Conservation (phyloP, 2,329 filamentous ascomycete genomes). For the Phymatotrichopsis omnivora region DNA sequence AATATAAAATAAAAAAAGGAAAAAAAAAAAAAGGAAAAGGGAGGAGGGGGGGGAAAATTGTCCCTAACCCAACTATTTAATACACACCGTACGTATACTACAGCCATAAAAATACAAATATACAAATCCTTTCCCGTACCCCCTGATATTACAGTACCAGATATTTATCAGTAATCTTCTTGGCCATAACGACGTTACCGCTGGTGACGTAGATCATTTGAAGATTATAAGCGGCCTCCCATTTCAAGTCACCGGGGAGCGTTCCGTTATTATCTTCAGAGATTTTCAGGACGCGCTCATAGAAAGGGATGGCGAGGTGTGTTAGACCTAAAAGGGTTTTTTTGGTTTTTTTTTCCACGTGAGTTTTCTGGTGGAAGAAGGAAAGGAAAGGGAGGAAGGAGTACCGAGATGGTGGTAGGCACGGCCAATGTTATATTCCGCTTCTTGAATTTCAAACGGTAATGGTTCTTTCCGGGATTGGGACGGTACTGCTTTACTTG, state of each 20-base stretch:
- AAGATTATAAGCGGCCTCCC: conserved; percentile 65
- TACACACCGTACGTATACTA: too few species aligned
- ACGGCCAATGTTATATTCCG: conserved; percentile 69
- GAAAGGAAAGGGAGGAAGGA: background rate
- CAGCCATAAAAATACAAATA: too few species aligned
- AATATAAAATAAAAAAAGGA: too few species aligned
- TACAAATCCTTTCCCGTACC: too few species aligned
- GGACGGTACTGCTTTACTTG: too few species aligned
- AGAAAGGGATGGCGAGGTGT: conserved; percentile 63
- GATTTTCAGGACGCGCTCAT: conserved; percentile 49
- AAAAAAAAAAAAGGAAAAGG: too few species aligned
- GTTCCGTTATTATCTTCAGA: conserved; percentile 37
- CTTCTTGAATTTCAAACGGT: conserved; percentile 62
- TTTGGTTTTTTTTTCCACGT: too few species aligned
- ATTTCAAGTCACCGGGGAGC: conserved; percentile 44
- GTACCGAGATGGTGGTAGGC: conserved; percentile 60
- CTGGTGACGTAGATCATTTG: conserved; percentile 55
- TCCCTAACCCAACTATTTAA: too few species aligned
- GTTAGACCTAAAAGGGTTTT: conserved; percentile 45
- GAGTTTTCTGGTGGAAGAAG: too few species aligned
- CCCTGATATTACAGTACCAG: conserved; percentile 45
- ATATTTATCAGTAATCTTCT: conserved; percentile 50
- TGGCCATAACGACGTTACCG: conserved; percentile 53
- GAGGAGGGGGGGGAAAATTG: too few species aligned
- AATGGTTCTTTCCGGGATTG: too few species aligned